These are phyloP conservation scores for Lenzites betulinus DNA, from an alignment of 768 basidiomycete genomes.

Conservation along the genomic window DNA sequence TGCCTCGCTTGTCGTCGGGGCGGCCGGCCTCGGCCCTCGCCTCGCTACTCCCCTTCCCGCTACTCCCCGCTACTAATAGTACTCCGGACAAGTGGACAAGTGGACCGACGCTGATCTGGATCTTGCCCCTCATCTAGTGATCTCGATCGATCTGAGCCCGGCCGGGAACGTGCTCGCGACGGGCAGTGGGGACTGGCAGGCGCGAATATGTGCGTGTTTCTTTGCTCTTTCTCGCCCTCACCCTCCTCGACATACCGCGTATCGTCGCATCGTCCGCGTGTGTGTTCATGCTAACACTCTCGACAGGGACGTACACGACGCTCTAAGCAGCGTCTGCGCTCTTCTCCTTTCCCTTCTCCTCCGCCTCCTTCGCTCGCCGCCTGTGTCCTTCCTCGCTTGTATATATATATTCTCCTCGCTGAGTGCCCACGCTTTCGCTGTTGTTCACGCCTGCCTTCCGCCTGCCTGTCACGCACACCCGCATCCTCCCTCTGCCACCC, in stretches of 20 bases:
- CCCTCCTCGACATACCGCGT: no score
- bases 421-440: conserved; percentile 11
- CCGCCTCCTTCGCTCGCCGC: no score
- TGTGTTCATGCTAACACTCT: not conserved
- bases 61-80: no score
- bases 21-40: no score
- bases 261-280: no score
- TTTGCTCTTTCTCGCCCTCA: not conserved
- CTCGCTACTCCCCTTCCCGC: no score
- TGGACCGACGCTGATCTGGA: not conserved
- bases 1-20: no score
- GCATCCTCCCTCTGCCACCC: not conserved
- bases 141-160: conserved; percentile 70
- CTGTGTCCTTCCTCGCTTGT: not conserved
- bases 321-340: not conserved
- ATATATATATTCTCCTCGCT: not conserved
- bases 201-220: conserved; percentile 60
- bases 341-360: not conserved
- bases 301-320: conserved; percentile 14
- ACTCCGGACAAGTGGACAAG: no score
- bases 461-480: not conserved
- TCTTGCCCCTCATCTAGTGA: conserved; percentile 49
- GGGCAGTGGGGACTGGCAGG: conserved; percentile 72
- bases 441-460: not conserved
- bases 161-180: conserved; percentile 64